Conservation (phyloP, 495 filamentous ascomycete genomes). For the Tuber microsphaerosporum region DNA sequence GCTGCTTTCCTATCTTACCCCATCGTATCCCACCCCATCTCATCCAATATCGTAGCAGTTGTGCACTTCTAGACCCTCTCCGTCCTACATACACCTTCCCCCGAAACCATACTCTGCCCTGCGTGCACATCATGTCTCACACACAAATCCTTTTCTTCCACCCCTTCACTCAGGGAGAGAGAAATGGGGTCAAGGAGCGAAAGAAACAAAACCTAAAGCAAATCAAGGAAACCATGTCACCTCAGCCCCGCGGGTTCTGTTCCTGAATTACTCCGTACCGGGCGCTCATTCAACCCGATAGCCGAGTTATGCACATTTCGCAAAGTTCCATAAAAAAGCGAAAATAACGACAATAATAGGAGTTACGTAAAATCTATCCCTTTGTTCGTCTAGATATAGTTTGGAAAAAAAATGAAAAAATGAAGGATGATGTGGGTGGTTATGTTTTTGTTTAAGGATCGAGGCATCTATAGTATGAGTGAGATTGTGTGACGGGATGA, state of each 20-base stretch:
- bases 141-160: not conserved
- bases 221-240: not conserved
- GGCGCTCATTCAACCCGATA: not conserved
- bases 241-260: not conserved
- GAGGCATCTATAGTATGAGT: not conserved
- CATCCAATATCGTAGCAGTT: not conserved
- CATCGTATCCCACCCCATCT: not conserved
- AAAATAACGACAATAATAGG: not conserved
- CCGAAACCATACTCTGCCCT: not conserved
- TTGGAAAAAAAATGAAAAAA: not conserved
- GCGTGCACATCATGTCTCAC: not conserved
- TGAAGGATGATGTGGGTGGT: not conserved
- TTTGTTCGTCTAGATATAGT: not conserved
- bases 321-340: not conserved
- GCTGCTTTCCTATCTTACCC: not conserved
- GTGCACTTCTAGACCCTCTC: not conserved
- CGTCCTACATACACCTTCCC: not conserved
- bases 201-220: not conserved
- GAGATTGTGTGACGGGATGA: not conserved
- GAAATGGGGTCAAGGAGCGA: not conserved
- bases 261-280: not conserved
- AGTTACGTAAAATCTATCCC: not conserved
- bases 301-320: not conserved
- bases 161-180: not conserved
- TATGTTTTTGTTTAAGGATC: not conserved